Conservation (phyloP, 352 stramenopile genomes). For the Phytophthora palmivora region DNA sequence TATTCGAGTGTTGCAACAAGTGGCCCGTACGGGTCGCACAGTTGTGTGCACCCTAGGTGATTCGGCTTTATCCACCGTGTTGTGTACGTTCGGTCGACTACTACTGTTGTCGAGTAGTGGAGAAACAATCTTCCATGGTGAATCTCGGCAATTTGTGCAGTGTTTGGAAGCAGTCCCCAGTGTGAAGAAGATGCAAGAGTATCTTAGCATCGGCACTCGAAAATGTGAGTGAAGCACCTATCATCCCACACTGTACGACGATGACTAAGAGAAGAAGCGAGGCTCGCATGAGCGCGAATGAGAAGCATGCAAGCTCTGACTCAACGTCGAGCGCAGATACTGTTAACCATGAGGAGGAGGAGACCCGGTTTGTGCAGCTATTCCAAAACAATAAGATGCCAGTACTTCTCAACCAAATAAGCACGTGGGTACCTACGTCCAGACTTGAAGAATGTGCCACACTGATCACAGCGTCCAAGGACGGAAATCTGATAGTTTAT, state of each 20-base stretch:
- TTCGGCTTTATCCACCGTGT: slow-evolving; percentile 9
- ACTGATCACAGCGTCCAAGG: slow-evolving; percentile 23
- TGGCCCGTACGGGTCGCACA: slow-evolving; percentile 31
- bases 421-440: slow-evolving; percentile 27
- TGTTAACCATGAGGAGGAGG: slow-evolving; percentile 20
- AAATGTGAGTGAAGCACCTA: slow-evolving; percentile 16
- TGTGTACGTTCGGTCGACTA: slow-evolving; percentile 29
- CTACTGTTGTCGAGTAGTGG: slow-evolving; percentile 32
- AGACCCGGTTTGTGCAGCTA: slow-evolving; percentile 28
- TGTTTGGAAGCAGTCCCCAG: slow-evolving; percentile 30
- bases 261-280: slow-evolving; percentile 10
- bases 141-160: slow-evolving; percentile 20
- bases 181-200: slow-evolving; percentile 34
- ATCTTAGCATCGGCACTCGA: slow-evolving; percentile 35
- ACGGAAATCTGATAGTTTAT: slow-evolving; percentile 12
- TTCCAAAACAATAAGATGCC: slow-evolving; percentile 34
- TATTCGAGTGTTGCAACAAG: slow-evolving; percentile 26
- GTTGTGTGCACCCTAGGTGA: slow-evolving; percentile 34
- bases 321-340: slow-evolving; percentile 12
- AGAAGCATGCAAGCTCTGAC: slow-evolving; percentile 19
- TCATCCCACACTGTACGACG: slow-evolving; percentile 13
- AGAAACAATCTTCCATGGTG: slow-evolving; percentile 34
- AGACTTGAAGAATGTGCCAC: slow-evolving; percentile 14
- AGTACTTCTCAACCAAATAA: slow-evolving; percentile 26
- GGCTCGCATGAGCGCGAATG: slow-evolving; percentile 18